These are phyloP conservation scores for Plenodomus biglobosus DNA, from an alignment of 2,329 filamentous ascomycete genomes.

Conservation along the genomic window DNA sequence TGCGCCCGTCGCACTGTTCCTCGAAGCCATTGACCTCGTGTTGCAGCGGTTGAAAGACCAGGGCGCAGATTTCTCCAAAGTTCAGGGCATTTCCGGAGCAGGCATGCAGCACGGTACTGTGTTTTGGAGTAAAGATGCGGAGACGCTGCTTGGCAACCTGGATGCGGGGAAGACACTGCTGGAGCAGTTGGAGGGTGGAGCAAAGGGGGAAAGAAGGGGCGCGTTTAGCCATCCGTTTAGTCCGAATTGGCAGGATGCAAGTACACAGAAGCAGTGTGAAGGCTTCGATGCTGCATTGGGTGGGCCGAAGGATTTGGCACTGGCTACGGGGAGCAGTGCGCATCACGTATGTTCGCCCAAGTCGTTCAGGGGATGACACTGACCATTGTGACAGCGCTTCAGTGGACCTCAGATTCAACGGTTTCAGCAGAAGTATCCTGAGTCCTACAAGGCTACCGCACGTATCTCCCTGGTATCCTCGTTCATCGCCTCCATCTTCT, in stretches of 20 bases:
- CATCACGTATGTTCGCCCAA: constrained; percentile 71
- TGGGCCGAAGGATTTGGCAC: constrained; percentile 66
- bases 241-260: constrained; percentile 98
- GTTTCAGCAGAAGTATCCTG: constrained; percentile 76
- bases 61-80: constrained; percentile 70
- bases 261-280: constrained; percentile 89
- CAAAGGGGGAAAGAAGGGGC: constrained; percentile 46
- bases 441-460: constrained; percentile 76
- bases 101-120: constrained; percentile 98
- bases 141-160: constrained; percentile 62
- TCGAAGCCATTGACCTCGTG: constrained; percentile 88
- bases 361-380: not conserved
- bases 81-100: constrained; percentile 84
- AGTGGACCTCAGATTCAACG: constrained; percentile 96
- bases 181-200: constrained; percentile 63
- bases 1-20: constrained; percentile 90
- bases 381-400: constrained; percentile 67
- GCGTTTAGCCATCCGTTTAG: constrained; percentile 84
- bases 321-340: constrained; percentile 84
- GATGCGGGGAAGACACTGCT: constrained; percentile 64
- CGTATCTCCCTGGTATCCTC: constrained; percentile 94
- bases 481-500: constrained; percentile 86
- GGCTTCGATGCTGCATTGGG: constrained; percentile 76
- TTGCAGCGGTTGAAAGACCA: constrained; percentile 69
- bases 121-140: constrained; percentile 79